phyloP scores from a whole-genome alignment of 2,329 filamentous ascomycete genomes.

The Diaporthe sp. region DNA sequence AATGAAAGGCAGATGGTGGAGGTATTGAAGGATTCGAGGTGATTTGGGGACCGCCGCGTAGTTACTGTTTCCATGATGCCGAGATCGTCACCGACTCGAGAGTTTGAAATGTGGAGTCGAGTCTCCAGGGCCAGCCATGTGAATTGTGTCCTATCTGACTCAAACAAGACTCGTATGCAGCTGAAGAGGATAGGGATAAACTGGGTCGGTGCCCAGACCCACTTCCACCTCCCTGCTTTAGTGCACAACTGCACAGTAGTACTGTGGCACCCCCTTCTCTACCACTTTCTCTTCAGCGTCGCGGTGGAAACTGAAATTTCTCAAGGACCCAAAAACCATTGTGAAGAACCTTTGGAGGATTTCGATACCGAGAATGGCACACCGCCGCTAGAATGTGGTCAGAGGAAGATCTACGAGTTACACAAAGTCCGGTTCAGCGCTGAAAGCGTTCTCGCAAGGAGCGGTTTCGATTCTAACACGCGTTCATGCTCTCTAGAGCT shows the following conservation, averaged over 20 bases:
- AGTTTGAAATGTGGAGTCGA: constrained; percentile 7
- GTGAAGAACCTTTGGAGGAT: background rate
- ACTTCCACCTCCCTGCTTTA: background rate
- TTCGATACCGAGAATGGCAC: background rate
- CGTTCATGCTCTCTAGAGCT: background rate
- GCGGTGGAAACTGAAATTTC: background rate
- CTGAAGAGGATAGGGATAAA: constrained; percentile 2
- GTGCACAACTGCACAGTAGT: background rate
- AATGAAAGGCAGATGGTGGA: constrained; percentile 7
- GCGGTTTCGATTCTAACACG: background rate
- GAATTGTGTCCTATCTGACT: background rate
- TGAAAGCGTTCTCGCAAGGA: constrained; percentile 2
- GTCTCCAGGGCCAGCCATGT: background rate
- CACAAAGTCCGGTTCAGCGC: background rate
- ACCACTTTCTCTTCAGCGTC: background rate
- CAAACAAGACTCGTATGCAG: background rate
- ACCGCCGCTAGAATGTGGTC: background rate
- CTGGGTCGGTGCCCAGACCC: background rate
- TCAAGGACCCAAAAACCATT: background rate
- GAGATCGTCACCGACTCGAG: constrained; percentile 17
- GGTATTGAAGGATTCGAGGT: background rate
- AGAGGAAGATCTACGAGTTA: background rate
- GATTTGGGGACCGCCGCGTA: constrained; percentile 6
- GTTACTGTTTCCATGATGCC: background rate
- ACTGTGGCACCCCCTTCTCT: background rate